Evolutionary conservation across 805 yeast genomes (phyloP).

Genomic region (Henningerozyma blattae): DNA sequence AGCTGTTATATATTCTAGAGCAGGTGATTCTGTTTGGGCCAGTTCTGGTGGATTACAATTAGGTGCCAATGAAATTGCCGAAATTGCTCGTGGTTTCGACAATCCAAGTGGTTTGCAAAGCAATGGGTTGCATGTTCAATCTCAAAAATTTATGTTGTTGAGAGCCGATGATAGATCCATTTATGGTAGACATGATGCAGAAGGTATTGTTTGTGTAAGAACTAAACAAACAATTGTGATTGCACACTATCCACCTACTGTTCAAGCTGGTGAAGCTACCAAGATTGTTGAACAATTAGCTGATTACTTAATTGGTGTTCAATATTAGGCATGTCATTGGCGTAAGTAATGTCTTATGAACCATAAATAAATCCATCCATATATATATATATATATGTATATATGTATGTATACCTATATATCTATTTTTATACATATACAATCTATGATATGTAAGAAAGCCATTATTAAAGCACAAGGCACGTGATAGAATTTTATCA

Average conservation of each 20-base stretch:
- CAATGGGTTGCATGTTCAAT: constrained; percentile 74
- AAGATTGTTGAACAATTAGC: constrained; percentile 91
- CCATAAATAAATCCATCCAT: neutral
- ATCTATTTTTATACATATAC: neutral
- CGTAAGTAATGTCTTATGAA: neutral
- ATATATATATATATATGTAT: no score
- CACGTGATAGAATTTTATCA: no score
- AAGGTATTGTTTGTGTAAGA: constrained; percentile 84
- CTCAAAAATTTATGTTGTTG: constrained; percentile 77
- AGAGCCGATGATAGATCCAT: constrained; percentile 88
- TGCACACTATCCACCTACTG: constrained; percentile 89
- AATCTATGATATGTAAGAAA: neutral
- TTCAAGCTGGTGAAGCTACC: constrained; percentile 92
- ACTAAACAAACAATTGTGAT: constrained; percentile 85
- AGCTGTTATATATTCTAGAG: constrained; percentile 88
- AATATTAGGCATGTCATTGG: constrained; percentile 36
- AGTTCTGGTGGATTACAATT: constrained; percentile 56
- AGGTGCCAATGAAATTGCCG: constrained; percentile 57
- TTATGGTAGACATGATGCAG: constrained; percentile 83
- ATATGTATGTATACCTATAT: no score
- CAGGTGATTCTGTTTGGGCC: constrained; percentile 95
- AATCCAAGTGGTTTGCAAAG: constrained; percentile 73
- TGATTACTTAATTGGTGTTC: constrained; percentile 81
- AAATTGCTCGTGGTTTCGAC: constrained; percentile 67
- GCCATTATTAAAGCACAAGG: no score